phyloP scores from a whole-genome alignment of 208 protist genomes.

The Wallacemonas sp. region DNA sequence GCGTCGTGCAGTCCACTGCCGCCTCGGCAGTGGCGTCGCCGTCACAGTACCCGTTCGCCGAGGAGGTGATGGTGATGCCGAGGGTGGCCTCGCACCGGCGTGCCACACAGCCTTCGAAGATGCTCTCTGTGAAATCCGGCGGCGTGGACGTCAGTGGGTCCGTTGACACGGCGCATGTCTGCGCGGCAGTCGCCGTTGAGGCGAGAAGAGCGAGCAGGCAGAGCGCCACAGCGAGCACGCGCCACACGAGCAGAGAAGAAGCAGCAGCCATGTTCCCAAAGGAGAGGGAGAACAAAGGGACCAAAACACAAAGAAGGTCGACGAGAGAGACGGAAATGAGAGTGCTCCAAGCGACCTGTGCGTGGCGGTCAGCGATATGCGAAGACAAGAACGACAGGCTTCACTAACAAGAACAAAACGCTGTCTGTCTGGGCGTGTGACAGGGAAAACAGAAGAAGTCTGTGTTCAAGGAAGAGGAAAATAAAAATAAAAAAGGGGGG shows the following conservation, averaged over 20 bases:
- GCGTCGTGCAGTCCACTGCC: constrained; percentile 13
- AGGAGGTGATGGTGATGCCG: constrained; percentile 7
- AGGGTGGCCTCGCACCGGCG: constrained; percentile 28
- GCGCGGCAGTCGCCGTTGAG: background rate
- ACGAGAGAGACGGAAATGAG: too few relatives aligned
- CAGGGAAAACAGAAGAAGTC: constrained; percentile 2
- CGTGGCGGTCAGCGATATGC: too few relatives aligned
- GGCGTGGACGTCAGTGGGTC: constrained; percentile 18
- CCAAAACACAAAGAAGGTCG: too few relatives aligned
- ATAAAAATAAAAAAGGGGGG: background rate
- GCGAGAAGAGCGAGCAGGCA: background rate
- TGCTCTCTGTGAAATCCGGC: constrained; percentile 13
- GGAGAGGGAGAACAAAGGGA: too few relatives aligned
- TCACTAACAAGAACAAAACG: background rate
- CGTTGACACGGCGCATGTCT: constrained; percentile 16
- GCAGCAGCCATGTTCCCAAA: too few relatives aligned
- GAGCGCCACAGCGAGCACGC: background rate
- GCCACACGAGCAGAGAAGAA: too few relatives aligned
- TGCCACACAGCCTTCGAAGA: constrained; percentile 19
- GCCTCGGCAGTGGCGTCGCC: constrained; percentile 27
- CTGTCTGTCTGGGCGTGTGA: background rate
- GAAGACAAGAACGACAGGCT: background rate
- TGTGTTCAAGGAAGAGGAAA: background rate
- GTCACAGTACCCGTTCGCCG: constrained; percentile 26
- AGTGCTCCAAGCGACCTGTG: too few relatives aligned